phyloP scores from a whole-genome alignment of 1,284 basidiomycete genomes.

The Dichomitus squalens region DNA sequence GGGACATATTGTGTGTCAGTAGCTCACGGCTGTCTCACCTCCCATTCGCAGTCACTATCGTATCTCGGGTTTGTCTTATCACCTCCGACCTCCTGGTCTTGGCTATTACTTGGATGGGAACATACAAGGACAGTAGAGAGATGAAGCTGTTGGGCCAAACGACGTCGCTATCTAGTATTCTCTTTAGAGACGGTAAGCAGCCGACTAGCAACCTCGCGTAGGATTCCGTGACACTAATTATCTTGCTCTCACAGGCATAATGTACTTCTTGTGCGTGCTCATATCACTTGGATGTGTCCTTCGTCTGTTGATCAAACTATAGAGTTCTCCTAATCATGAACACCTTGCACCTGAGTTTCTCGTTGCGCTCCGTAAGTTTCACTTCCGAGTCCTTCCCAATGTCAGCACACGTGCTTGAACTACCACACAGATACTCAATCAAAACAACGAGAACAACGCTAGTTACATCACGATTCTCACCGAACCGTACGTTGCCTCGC shows the following conservation, averaged over 20 bases:
- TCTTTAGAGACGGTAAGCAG: constrained; percentile 4
- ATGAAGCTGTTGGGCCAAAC: not conserved
- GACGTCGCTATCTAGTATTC: not conserved
- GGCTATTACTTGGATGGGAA: constrained; percentile 1
- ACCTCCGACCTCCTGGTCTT: constrained; percentile 1
- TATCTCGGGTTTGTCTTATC: not conserved
- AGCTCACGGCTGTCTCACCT: not conserved
- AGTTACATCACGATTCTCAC: constrained; percentile 3
- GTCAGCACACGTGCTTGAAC: not conserved
- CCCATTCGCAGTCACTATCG: not conserved
- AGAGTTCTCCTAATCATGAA: constrained; percentile 1
- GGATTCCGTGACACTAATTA: not conserved
- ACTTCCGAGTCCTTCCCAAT: not conserved
- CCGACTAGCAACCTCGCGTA: not conserved
- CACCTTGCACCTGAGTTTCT: constrained; percentile 8
- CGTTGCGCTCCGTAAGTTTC: not conserved
- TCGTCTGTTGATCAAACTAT: not conserved
- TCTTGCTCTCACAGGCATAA: not conserved
- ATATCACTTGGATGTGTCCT: too few species aligned
- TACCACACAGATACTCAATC: not conserved
- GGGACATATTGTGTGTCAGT: not conserved
- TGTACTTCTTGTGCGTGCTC: constrained; percentile 5
- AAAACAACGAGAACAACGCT: not conserved
- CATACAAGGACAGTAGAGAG: not conserved
- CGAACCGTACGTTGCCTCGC: not conserved